Evolutionary conservation across 106 monocot genomes (phyloP), one percentile per base, ranked within the genome.

Genomic region (Narthecium ossifragum): DNA sequence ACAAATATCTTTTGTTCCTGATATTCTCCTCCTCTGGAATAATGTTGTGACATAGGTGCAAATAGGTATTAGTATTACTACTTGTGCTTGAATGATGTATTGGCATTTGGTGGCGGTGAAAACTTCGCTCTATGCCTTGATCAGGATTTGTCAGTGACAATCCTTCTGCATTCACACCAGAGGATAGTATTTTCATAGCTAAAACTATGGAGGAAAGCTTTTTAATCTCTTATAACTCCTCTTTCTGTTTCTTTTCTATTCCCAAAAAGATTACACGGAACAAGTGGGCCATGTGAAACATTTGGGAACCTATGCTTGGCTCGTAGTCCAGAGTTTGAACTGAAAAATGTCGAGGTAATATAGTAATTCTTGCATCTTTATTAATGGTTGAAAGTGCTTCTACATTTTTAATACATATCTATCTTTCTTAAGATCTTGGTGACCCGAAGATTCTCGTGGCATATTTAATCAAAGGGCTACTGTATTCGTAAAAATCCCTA

Each of bases 21-120:
- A 43, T 17, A 43, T 18, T 43, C 36, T 37, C 12, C n/a, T n/a
- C n/a, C n/a, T n/a, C n/a, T n/a, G n/a, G n/a, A n/a, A n/a, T n/a
- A n/a, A n/a, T n/a, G 47, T n/a, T 54, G 45, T 23, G 74, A 43
- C 59, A 34, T 57, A 94, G 89, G 89, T 77, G 73, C 82, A 57
- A 94, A 94, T 69, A 79, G 93, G 53, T 94, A 75, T n/a, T n/a
- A n/a, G n/a, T n/a, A n/a, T 56, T 89, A 89, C 66, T 94, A 94
- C 61, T 63, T 94, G 75, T 94, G 93, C 59, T 60, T 89, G 69
- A 80, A 76, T 70, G 75, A 94, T 67, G 18, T 72, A 37, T 68
- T 94, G 39, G 89, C 89, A 64, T 90, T 94, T 62, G 89, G 93
- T 67, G 93, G 93, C 0, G 93, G 93, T 41, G 86, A 86, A 20